phyloP scores from a whole-genome alignment of 1,139 yeast species.

The Kodamaea anthophila region DNA sequence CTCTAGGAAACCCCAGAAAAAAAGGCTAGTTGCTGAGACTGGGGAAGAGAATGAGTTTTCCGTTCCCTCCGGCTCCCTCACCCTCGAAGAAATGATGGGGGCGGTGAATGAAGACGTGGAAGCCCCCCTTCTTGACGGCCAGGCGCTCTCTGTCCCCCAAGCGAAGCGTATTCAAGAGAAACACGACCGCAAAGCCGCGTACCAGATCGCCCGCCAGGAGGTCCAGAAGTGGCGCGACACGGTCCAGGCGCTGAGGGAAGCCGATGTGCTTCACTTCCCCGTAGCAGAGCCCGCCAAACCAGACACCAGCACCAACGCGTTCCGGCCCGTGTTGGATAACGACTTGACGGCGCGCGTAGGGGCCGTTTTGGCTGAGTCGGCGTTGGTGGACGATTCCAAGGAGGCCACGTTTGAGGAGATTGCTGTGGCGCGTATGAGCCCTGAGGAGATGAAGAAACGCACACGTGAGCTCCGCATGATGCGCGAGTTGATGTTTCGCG shows the following conservation, averaged over 20 bases:
- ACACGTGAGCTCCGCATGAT: slow-evolving; percentile 79
- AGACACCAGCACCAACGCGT: slow-evolving; percentile 22
- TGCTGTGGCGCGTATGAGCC: slow-evolving; percentile 73
- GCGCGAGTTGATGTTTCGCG: slow-evolving; percentile 96
- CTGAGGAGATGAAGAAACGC: slow-evolving; percentile 73
- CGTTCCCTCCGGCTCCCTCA: slow-evolving; percentile 54
- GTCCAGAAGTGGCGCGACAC: slow-evolving; percentile 85
- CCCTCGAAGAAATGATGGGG: slow-evolving; percentile 71
- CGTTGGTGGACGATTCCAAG: slow-evolving; percentile 64
- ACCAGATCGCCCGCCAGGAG: slow-evolving; percentile 80
- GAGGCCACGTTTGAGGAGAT: slow-evolving; percentile 83
- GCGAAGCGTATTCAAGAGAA: slow-evolving; percentile 83
- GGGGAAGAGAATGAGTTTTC: slow-evolving; percentile 67
- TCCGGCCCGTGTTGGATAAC: slow-evolving; percentile 33
- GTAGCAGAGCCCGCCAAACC: slow-evolving; percentile 33
- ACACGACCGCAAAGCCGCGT: slow-evolving; percentile 85
- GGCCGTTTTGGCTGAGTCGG: slow-evolving; percentile 55
- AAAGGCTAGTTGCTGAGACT: slow-evolving; percentile 43
- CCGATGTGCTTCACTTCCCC: slow-evolving; percentile 80
- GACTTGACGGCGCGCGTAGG: slow-evolving; percentile 67
- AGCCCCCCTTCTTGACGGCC: slow-evolving; percentile 44
- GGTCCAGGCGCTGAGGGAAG: slow-evolving; percentile 70
- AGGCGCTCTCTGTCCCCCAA: slow-evolving; percentile 68
- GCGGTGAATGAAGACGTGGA: slow-evolving; percentile 47
- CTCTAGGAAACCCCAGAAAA: slow-evolving; percentile 32